These are phyloP conservation scores for Didymella exigua DNA, from an alignment of 2,329 filamentous ascomycete genomes.

Conservation along the genomic window DNA sequence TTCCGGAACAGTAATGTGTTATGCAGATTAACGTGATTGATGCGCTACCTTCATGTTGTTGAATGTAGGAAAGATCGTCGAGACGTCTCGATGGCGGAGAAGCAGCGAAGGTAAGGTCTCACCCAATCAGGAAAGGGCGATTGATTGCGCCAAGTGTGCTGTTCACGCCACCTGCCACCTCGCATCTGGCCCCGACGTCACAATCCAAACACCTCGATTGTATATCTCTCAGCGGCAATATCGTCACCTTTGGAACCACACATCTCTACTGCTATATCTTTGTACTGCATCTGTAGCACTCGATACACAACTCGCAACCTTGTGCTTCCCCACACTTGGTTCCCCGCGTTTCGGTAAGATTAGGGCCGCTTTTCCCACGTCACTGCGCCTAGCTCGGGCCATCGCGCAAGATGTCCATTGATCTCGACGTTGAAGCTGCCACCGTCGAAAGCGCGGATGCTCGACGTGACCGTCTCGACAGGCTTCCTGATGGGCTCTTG, in stretches of 20 bases:
- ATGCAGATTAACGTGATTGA: not conserved
- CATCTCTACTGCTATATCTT: not conserved
- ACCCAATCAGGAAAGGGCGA: not conserved
- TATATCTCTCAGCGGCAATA: not conserved
- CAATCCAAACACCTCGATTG: not conserved
- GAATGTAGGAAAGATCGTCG: not conserved
- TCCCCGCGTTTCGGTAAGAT: constrained; percentile 17
- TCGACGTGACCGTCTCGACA: constrained; percentile 14
- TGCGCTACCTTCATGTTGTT: not conserved
- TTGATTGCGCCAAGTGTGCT: constrained; percentile 7
- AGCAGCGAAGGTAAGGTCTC: not conserved
- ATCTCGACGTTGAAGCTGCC: constrained; percentile 2
- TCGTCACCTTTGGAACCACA: not conserved
- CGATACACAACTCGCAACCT: constrained; percentile 25
- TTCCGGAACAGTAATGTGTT: too few relatives aligned
- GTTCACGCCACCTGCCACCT: constrained; percentile 15
- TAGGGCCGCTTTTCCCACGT: constrained; percentile 13
- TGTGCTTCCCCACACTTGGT: constrained; percentile 8
- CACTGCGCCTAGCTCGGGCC: constrained; percentile 1
- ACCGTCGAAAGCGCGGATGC: constrained; percentile 1
- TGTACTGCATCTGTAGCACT: constrained; percentile 9
- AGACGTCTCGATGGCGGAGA: not conserved
- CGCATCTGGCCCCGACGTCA: not conserved
- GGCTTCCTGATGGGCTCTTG: constrained; percentile 40
- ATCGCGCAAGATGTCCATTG: constrained; percentile 8